Base-by-base conservation (phyloP, 495 filamentous ascomycete genomes). In the Penicillium ochrochloron region DNA sequence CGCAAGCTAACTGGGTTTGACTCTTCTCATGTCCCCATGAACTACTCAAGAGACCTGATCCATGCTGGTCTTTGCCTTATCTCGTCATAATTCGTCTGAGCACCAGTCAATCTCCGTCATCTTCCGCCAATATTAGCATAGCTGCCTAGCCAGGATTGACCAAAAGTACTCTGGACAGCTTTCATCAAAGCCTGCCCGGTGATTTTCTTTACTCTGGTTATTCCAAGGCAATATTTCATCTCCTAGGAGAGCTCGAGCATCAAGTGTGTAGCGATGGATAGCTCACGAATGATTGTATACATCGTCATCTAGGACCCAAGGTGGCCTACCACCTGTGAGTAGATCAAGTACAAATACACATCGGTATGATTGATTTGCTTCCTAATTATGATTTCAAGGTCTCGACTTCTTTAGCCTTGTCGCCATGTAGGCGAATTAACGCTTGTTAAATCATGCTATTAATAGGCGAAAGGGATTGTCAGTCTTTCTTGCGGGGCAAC, bases 131-230 rank as follows among this genome's bases (percentile, higher is more conserved):
- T 14, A 35, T 37, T 37, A 34, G 31, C 53, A 56, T 48, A 19
- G 25, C 19, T 35, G 21, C 34, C 53, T 56, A 37, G 31, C 53
- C 53, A 56, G 17, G 33, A 14, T 27, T 8, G 17, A 29, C 37
- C 33, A 35, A 34, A 56, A 56, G 48, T 52, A 52, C 48, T 23
- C 19, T 4, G 19, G 21, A 48, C 44, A 48, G 44, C 44, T 48
- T 21, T 17, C 44, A 48, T 21, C 3, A 48, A 25, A 17, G 1
- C 37, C 37, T 14, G 37, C 14, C 37, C 37, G 14, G 12, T 5
- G 37, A 17, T 5, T 15, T 14, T 5, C 3, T 41, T 3, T 41
- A 17, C 17, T 17, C 5, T 15, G 2, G 2, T 6, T 33, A 33
- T 1, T 14, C 10, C 9, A 14, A 3, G 35, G 14, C 12, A 6